phyloP scores from a whole-genome alignment of 2,329 filamentous ascomycete genomes.

The Helotiales sp. region DNA sequence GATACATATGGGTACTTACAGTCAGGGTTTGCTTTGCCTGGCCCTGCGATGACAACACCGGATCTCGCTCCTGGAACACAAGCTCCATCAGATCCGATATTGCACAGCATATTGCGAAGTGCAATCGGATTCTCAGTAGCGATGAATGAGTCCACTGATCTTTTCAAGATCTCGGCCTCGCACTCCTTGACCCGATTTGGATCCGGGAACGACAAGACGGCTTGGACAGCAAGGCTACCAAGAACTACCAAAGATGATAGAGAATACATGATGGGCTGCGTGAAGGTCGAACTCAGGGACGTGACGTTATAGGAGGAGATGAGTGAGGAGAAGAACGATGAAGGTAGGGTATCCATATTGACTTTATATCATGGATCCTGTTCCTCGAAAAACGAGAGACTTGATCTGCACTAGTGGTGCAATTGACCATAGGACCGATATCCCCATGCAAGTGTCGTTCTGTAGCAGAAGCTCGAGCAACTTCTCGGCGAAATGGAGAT shows the following conservation, averaged over 20 bases:
- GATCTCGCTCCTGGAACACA: conserved; percentile 52
- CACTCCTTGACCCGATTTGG: conserved; percentile 40
- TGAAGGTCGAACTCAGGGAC: conserved; percentile 13
- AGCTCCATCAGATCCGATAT: conserved; percentile 62
- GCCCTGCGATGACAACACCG: conserved; percentile 62
- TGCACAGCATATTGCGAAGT: conserved; percentile 58
- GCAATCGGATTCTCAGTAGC: conserved; percentile 57
- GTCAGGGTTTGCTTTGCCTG: conserved; percentile 57
- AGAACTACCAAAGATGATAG: conserved; percentile 56
- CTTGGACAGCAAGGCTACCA: conserved; percentile 57
- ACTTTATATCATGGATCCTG: conserved; percentile 35
- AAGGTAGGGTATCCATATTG: conserved; percentile 32
- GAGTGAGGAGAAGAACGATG: conserved; percentile 33
- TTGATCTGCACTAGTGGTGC: not conserved
- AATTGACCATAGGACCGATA: conserved; percentile 6
- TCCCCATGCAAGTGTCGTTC: not conserved
- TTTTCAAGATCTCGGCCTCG: conserved; percentile 49
- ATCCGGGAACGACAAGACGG: conserved; percentile 54
- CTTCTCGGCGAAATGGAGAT: conserved; percentile 6
- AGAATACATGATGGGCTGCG: conserved; percentile 54
- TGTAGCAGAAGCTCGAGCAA: not conserved
- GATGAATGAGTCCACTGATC: conserved; percentile 59
- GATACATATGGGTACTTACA: conserved; percentile 48
- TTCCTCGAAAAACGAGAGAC: not conserved
- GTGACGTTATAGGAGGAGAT: conserved; percentile 33